Percentiles rank a stretch among this genome's conserved stretches.
phyloP scores from a whole-genome alignment of 2,329 filamentous ascomycete genomes.

The Ophiostoma pallidulum region DNA sequence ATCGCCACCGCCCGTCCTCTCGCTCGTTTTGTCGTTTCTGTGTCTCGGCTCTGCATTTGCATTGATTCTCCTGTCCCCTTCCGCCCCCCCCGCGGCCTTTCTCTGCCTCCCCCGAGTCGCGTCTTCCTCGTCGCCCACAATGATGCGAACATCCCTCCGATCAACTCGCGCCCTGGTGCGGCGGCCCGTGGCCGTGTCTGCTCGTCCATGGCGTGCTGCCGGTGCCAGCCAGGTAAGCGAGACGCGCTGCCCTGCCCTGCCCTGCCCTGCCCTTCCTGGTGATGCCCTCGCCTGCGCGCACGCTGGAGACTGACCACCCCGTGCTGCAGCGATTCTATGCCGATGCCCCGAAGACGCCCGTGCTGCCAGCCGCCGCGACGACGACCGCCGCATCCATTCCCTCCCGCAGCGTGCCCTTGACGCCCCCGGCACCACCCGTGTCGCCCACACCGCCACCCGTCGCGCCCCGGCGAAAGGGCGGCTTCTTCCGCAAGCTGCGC shows the following conservation, averaged over 20 bases:
- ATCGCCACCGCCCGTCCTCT: neutral
- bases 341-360: slow-evolving; percentile 38
- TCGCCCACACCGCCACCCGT: slow-evolving; percentile 28
- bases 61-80: neutral
- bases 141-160: slow-evolving; percentile 61
- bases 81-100: neutral
- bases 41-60: neutral
- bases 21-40: slow-evolving; percentile 3
- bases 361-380: slow-evolving; percentile 46
- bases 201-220: slow-evolving; percentile 48
- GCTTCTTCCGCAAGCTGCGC: slow-evolving; percentile 62
- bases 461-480: slow-evolving; percentile 45
- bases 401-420: slow-evolving; percentile 30
- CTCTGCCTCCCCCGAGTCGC: slow-evolving; percentile 11
- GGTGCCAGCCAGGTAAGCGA: slow-evolving; percentile 13
- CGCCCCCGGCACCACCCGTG: slow-evolving; percentile 32
- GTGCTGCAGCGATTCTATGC: slow-evolving; percentile 46
- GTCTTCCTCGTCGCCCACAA: slow-evolving; percentile 41
- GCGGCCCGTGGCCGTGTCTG: slow-evolving; percentile 36
- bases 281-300: neutral
- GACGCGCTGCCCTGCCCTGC: neutral
- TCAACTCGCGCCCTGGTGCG: slow-evolving; percentile 51
- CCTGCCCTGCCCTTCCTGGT: no score
- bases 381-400: slow-evolving; percentile 37
- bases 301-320: neutral